phyloP scores from a whole-genome alignment of 1,139 yeast genomes.

The Geotrichum citri-aurantii region DNA sequence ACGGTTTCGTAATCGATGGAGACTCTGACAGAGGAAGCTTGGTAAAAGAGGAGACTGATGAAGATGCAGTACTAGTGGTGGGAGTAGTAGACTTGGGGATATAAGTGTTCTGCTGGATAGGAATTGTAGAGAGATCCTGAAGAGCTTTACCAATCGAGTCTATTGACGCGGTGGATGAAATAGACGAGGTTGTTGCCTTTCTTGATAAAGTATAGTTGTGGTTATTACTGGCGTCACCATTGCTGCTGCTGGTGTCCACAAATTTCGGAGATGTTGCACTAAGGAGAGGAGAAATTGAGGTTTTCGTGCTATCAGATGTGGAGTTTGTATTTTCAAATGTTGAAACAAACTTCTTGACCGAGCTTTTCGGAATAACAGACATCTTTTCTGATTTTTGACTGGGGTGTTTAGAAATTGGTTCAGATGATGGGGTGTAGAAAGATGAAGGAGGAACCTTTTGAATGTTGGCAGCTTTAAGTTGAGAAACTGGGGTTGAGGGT shows the following conservation, averaged over 20 bases:
- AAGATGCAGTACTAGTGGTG: background rate
- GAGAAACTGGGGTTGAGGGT: background rate
- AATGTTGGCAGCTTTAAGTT: background rate
- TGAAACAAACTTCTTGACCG: conserved; percentile 8
- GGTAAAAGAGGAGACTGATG: background rate
- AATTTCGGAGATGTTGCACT: background rate
- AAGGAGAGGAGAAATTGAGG: background rate
- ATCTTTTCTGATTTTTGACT: background rate
- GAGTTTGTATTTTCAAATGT: conserved; percentile 4
- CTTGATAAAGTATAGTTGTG: background rate
- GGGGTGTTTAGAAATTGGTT: background rate
- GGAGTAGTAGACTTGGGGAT: background rate
- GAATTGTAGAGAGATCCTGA: background rate
- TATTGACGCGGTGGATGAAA: background rate
- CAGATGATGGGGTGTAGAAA: background rate
- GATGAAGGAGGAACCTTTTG: background rate
- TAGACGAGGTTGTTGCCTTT: conserved; percentile 2
- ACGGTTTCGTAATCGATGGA: background rate
- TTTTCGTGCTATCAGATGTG: background rate
- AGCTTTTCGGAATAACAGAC: background rate
- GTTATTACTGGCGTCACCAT: background rate
- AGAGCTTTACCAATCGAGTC: conserved; percentile 9
- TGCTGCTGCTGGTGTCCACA: background rate
- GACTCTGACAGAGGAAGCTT: background rate
- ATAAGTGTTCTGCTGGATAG: background rate